Conservation (phyloP, 495 filamentous ascomycete species). For the Daldinia caldariorum region DNA sequence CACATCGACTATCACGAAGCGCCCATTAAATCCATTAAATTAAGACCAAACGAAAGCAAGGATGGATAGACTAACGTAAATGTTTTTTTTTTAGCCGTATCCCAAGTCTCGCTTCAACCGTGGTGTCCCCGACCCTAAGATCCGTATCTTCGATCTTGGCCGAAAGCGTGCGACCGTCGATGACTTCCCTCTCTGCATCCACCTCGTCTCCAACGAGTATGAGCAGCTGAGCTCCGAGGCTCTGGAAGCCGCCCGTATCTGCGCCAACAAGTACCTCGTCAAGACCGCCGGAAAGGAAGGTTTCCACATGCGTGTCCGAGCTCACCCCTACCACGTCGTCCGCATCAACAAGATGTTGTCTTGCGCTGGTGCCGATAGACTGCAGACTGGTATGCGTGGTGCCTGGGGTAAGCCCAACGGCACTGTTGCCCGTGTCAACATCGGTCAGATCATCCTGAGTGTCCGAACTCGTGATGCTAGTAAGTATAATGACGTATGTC, state of each 20-base stretch:
- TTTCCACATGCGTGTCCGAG: conserved; percentile 98
- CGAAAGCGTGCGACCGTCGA: conserved; percentile 98
- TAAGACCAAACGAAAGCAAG: not conserved
- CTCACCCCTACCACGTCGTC: conserved; percentile 99
- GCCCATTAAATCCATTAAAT: not conserved
- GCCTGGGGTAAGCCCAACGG: conserved; percentile 99
- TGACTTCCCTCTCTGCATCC: conserved; percentile 97
- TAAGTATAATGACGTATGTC: conserved; percentile 54
- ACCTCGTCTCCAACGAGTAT: conserved; percentile 99
- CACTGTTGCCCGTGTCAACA: conserved; percentile 97
- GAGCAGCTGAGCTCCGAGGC: conserved; percentile 99
- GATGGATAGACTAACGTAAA: conserved; percentile 43
- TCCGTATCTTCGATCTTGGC: conserved; percentile 99
- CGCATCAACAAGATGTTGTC: conserved; percentile 99
- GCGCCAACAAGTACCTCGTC: conserved; percentile 99
- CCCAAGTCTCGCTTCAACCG: conserved; percentile 99
- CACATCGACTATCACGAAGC: not conserved
- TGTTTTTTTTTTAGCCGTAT: conserved; percentile 76
- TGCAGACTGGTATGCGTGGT: conserved; percentile 99
- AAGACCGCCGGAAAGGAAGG: conserved; percentile 97
- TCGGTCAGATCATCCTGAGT: conserved; percentile 96
- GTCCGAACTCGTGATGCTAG: conserved; percentile 93
- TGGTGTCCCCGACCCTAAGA: conserved; percentile 99
- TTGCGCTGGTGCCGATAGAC: conserved; percentile 98
- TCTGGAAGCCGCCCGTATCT: conserved; percentile 98